Evolutionary conservation across 1,284 basidiomycete genomes (phyloP).

Genomic region (Boletus austroedulis): DNA sequence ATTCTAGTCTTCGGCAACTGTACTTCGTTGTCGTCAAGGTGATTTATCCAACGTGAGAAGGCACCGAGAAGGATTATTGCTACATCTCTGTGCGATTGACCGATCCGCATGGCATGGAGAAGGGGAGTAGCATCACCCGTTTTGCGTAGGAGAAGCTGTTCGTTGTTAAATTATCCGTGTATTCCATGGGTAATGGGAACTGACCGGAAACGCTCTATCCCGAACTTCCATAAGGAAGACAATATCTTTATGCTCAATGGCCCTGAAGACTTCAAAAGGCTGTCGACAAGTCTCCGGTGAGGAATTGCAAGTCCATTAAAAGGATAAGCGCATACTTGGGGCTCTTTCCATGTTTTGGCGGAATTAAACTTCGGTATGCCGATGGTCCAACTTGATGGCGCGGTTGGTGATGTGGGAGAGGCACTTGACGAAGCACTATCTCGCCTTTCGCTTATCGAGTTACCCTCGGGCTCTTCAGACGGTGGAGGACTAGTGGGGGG

Average conservation of each 20-base stretch:
- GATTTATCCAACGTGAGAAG: slow-evolving; percentile 78
- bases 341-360: slow-evolving; percentile 50
- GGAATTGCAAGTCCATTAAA: not conserved
- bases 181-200: not conserved
- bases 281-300: slow-evolving; percentile 29
- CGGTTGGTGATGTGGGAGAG: slow-evolving; percentile 33
- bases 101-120: slow-evolving; percentile 78
- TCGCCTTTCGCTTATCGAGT: slow-evolving; percentile 22
- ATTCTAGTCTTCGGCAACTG: slow-evolving; percentile 59
- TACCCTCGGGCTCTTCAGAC: slow-evolving; percentile 17
- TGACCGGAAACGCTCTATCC: slow-evolving; percentile 73
- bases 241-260: slow-evolving; percentile 70
- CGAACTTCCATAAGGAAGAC: slow-evolving; percentile 76
- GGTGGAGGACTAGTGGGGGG: slow-evolving; percentile 28
- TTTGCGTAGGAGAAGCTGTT: slow-evolving; percentile 66
- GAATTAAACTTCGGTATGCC: slow-evolving; percentile 15
- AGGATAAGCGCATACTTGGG: slow-evolving; percentile 47
- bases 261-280: slow-evolving; percentile 73
- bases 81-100: slow-evolving; percentile 68
- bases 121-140: slow-evolving; percentile 74
- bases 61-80: slow-evolving; percentile 75
- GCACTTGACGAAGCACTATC: slow-evolving; percentile 32
- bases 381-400: slow-evolving; percentile 26
- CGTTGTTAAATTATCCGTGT: slow-evolving; percentile 5
- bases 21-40: slow-evolving; percentile 70